phyloP scores from a whole-genome alignment of 2,329 filamentous ascomycete species.

The Paramyrothecium sp. region DNA sequence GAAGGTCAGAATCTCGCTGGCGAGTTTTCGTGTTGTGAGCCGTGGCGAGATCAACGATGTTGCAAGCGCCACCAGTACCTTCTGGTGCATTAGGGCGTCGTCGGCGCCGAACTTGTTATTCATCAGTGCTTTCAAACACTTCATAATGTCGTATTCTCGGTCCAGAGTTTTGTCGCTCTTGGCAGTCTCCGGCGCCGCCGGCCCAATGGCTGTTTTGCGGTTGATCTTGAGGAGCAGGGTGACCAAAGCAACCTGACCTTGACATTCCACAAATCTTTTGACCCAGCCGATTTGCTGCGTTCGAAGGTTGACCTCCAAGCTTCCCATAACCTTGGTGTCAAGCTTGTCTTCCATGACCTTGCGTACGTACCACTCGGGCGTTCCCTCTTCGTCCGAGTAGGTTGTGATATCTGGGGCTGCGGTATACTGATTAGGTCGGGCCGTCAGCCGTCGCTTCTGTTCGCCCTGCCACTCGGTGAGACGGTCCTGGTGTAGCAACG shows the following conservation, averaged over 20 bases:
- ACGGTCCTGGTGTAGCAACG: slow-evolving; percentile 90
- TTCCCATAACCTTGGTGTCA: slow-evolving; percentile 86
- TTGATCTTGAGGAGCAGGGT: slow-evolving; percentile 94
- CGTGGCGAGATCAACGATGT: slow-evolving; percentile 86
- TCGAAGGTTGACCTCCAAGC: slow-evolving; percentile 88
- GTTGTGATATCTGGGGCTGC: slow-evolving; percentile 68
- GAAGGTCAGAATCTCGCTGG: slow-evolving; percentile 95
- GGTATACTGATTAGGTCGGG: slow-evolving; percentile 65
- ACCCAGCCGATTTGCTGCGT: slow-evolving; percentile 99
- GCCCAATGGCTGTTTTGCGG: slow-evolving; percentile 74
- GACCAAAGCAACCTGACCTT: slow-evolving; percentile 93
- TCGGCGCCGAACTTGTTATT: slow-evolving; percentile 99
- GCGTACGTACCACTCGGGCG: slow-evolving; percentile 96
- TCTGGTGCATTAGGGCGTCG: slow-evolving; percentile 86
- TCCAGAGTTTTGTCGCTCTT: slow-evolving; percentile 77
- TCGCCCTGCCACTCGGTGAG: slow-evolving; percentile 93
- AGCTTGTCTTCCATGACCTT: slow-evolving; percentile 96
- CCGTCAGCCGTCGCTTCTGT: slow-evolving; percentile 79
- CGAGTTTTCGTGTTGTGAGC: slow-evolving; percentile 87
- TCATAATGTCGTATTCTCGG: slow-evolving; percentile 94
- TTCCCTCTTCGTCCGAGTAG: slow-evolving; percentile 89
- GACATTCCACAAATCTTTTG: slow-evolving; percentile 91
- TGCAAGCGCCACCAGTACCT: slow-evolving; percentile 83
- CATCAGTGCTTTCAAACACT: slow-evolving; percentile 95
- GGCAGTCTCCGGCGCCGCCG: slow-evolving; percentile 58